Evolutionary conservation across 2,329 filamentous ascomycete genomes (phyloP), one percentile per base, ranked within the genome.

Genomic region (Fusarium foetens): DNA sequence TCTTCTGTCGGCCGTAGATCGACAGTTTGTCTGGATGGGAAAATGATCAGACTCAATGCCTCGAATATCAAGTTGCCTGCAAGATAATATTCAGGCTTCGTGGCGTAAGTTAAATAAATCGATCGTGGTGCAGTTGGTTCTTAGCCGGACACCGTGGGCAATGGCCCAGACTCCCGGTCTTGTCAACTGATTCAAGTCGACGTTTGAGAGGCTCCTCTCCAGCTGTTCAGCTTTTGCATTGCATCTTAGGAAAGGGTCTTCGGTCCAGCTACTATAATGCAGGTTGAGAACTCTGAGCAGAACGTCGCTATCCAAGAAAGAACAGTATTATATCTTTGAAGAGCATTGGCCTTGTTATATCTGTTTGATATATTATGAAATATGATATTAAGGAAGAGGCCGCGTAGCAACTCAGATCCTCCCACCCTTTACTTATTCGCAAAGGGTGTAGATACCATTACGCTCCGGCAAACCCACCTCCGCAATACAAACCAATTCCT

Each of bases 161-260:
- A 13, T 7, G 7, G 21, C 12, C 21, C 7, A 3, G 38, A n/a
- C 38, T n/a, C 12, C 38, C 11, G 12, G 36, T 11, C 0, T 13
- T 41, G 7, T n/a, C 21, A 41, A 41, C 21, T n/a, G 11, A 14
- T 13, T 21, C 12, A 41, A 8, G 21, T 41, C 2, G 12, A 13
- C 0, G 12, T 13, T 14, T 14, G 13, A 2, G 12, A 41, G 21
- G 21, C 19, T n/a, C 7, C 7, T n/a, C 11, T 13, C 23, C 3
- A n/a, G 38, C 38, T n/a, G 21, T 13, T 13, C 38, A 8, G 21
- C 12, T 7, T 41, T 41, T 41, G 11, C 4, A 2, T 41, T 2
- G 11, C n/a, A n/a, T 13, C 19, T 41, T n/a, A 13, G n/a, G 21
- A 8, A 6, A 14, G 1, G 11, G 11, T n/a, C 21, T 21, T n/a